A percentile compares a stretch with the other conserved stretches of the same genome.
phyloP scores from a whole-genome alignment of 108 stramenopile species.

The Fragilariopsis cylindrus region DNA sequence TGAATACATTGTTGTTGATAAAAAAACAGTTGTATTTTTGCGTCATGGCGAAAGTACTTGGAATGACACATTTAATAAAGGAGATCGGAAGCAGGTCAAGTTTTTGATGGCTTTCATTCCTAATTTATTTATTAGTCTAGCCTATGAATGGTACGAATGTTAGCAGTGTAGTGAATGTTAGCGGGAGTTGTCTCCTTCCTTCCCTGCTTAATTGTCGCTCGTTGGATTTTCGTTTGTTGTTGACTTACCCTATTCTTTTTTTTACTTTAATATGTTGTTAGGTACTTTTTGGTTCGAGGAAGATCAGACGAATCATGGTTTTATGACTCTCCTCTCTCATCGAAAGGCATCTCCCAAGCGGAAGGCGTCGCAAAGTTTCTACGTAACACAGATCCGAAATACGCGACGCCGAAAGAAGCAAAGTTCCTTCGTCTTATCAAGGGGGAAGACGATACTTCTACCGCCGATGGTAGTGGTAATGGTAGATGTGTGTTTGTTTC shows the following conservation, averaged over 20 bases:
- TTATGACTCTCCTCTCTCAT: conserved; percentile 73
- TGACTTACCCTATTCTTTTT: too few species aligned
- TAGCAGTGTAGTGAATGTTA: too few species aligned
- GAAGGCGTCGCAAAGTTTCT: conserved; percentile 58
- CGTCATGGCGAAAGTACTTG: conserved; percentile 83
- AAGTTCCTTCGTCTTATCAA: conserved; percentile 40
- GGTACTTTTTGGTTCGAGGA: conserved; percentile 62
- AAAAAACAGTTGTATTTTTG: conserved; percentile 78
- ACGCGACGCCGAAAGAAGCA: conserved; percentile 49
- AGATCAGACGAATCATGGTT: conserved; percentile 77
- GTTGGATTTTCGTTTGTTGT: too few species aligned
- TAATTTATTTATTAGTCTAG: conserved; percentile 56
- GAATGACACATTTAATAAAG: conserved; percentile 91
- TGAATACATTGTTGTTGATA: conserved; percentile 26
- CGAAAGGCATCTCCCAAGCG: conserved; percentile 68
- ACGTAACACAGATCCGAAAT: conserved; percentile 42
- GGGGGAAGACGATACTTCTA: conserved; percentile 39
- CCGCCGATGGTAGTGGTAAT: background rate
- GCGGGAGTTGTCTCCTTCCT: too few species aligned
- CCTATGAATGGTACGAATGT: conserved; percentile 49
- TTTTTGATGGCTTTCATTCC: conserved; percentile 77
- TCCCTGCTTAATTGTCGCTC: too few species aligned
- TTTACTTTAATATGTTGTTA: too few species aligned
- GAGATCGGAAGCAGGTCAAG: conserved; percentile 54
- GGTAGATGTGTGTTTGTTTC: conserved; percentile 26